Base-by-base conservation (phyloP, 371 early-diverging fungal species). In the Mucor circinelloides region DNA sequence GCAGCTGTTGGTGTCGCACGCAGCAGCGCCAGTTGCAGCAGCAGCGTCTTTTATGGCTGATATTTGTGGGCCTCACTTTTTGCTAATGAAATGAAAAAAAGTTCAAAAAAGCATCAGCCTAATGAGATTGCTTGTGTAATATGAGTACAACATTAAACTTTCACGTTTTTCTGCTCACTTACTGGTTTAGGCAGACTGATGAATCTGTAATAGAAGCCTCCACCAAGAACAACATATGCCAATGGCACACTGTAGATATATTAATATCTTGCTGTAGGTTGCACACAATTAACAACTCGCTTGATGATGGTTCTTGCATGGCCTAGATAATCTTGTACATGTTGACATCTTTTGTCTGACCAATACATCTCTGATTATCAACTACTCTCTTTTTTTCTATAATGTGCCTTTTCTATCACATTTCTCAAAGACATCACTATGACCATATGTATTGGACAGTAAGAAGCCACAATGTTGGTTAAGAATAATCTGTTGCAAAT, bases 121-220 rank as follows among this genome's bases (percentile, higher is more conserved):
- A 91, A 76, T n/a, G n/a, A 6, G 97, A 94, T 86, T 93, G 95
- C 89, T 91, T 54, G 63, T 63, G 63, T 63, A 38, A 54, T 63
- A 54, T 54, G 32, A 56, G 56, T 56, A 40, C 40, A 31, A 54
- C 63, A 60, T 60, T 44, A 44, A 48, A 25, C 30, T 40, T 61
- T 65, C 62, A 64, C 59, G 57, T 58, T 64, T 31, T 32, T 69
- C 23, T 36, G 2, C 27, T 60, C 2, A 52, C 58, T 64, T 64
- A 92, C 94, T 38, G 98, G 98, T 60, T 85, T 85, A 0, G 97
- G 94, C 32, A 98, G 72, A 6, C 96, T 90, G 21, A 89, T 90
- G 75, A 94, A 98, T 64, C 97, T 85, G 71, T 89, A 89, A 71
- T 93, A 92, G 66, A 95, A 93, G 0, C 93, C 98, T 2, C 97